Evolutionary conservation across 352 stramenopile species (phyloP).

Genomic region (Globisporangium acanthophoron): DNA sequence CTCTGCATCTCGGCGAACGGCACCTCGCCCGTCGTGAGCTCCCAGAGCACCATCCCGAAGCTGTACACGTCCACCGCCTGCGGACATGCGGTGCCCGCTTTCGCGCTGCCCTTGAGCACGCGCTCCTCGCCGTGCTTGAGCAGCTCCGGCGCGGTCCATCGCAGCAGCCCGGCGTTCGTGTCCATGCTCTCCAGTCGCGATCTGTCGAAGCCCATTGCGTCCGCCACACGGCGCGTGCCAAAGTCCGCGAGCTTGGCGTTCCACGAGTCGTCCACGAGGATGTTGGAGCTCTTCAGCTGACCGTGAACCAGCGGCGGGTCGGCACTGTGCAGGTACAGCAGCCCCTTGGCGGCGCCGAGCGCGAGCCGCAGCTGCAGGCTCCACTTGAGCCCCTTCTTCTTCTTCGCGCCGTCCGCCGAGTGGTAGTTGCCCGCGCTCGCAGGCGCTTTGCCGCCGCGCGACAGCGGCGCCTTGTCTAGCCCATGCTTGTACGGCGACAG

Average conservation of each 20-base stretch:
- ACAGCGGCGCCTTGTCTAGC: constrained; percentile 9
- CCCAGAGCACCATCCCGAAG: constrained; percentile 86
- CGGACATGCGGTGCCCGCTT: constrained; percentile 21
- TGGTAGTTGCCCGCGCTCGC: constrained; percentile 9
- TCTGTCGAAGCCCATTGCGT: constrained; percentile 71
- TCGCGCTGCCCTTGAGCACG: constrained; percentile 39
- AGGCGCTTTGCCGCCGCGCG: constrained; percentile 10
- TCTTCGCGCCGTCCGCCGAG: constrained; percentile 22
- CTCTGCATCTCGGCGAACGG: constrained; percentile 61
- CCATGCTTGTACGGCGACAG: constrained; percentile 19
- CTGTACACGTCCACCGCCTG: constrained; percentile 86
- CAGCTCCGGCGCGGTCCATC: constrained; percentile 76
- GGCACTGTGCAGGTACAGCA: constrained; percentile 82
- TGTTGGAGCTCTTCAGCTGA: constrained; percentile 86
- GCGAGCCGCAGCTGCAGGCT: constrained; percentile 76
- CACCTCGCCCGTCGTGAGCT: constrained; percentile 79
- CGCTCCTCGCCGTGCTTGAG: constrained; percentile 75
- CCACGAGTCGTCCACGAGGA: constrained; percentile 86
- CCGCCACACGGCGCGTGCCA: constrained; percentile 70
- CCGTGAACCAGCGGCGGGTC: constrained; percentile 81
- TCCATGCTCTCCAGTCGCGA: constrained; percentile 57
- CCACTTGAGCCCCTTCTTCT: constrained; percentile 75
- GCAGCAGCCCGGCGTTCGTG: constrained; percentile 45
- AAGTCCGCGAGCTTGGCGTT: constrained; percentile 88
- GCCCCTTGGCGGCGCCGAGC: constrained; percentile 64